These are phyloP conservation scores for Magnusiomyces tetraspermus DNA, from an alignment of 1,139 yeast genomes.

Conservation along the genomic window DNA sequence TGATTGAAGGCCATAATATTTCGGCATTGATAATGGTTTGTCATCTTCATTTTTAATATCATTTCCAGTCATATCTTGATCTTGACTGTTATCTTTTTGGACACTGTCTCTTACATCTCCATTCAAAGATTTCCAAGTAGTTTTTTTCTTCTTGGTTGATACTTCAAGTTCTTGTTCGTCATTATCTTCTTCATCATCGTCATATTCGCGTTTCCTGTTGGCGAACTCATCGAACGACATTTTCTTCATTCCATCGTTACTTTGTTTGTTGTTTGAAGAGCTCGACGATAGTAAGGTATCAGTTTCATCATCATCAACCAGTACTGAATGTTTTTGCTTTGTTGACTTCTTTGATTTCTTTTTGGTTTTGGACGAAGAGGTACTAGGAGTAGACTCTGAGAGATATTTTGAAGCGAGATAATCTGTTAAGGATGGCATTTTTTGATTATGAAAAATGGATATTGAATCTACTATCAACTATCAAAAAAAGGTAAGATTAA, in stretches of 20 bases:
- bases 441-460: too few species aligned
- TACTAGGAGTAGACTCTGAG: conserved; percentile 22
- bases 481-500: too few species aligned
- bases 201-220: conserved; percentile 16
- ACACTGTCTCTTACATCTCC: conserved; percentile 12
- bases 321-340: conserved; percentile 16
- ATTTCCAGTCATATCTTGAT: not conserved
- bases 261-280: conserved; percentile 1
- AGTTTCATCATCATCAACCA: conserved; percentile 22
- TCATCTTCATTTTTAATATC: conserved; percentile 5
- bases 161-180: conserved; percentile 7
- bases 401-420: conserved; percentile 44
- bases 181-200: conserved; percentile 17
- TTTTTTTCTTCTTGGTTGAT: conserved; percentile 25
- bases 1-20: conserved; percentile 38
- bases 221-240: conserved; percentile 9
- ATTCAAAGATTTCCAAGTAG: conserved; percentile 24
- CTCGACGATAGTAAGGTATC: conserved; percentile 10
- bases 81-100: not conserved
- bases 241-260: conserved; percentile 12
- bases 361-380: conserved; percentile 27
- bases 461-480: too few species aligned
- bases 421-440: conserved; percentile 41
- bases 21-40: not conserved
- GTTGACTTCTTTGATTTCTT: conserved; percentile 15